A percentile compares a stretch with the other conserved stretches of the same genome.
Conservation (phyloP, 768 basidiomycete genomes). For the Leccinum boreale region DNA sequence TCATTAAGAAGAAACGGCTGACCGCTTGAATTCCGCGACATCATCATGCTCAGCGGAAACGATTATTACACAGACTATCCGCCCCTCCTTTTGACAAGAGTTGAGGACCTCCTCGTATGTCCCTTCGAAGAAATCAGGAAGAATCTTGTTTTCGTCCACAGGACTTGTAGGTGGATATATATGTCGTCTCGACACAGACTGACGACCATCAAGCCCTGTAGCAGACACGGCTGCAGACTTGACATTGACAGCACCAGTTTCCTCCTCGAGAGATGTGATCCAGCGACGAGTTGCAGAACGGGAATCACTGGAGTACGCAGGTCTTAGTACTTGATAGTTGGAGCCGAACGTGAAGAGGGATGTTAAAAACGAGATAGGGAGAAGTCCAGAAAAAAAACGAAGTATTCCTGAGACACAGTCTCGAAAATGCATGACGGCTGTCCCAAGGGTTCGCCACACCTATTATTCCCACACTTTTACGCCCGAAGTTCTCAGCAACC, state of each 20-base stretch:
- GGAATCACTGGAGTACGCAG: conserved; percentile 34
- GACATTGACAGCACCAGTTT: conserved; percentile 71
- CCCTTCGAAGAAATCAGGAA: conserved; percentile 81
- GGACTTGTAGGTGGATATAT: conserved; percentile 25
- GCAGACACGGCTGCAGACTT: conserved; percentile 37
- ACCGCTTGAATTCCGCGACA: conserved; percentile 84
- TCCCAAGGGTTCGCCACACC: too few relatives aligned
- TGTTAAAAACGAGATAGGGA: conserved; percentile 67
- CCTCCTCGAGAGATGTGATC: conserved; percentile 79
- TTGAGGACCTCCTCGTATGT: conserved; percentile 80
- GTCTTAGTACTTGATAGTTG: conserved; percentile 38
- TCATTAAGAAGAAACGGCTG: conserved; percentile 11
- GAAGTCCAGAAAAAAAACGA: conserved; percentile 60
- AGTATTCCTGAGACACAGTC: conserved; percentile 47
- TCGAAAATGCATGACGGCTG: neutral
- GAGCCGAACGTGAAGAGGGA: conserved; percentile 47
- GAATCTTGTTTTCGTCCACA: conserved; percentile 41
- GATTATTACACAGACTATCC: conserved; percentile 76
- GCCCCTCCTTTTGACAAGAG: conserved; percentile 64
- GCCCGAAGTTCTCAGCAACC: too few relatives aligned
- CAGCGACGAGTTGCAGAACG: conserved; percentile 67
- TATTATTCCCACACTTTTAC: too few relatives aligned
- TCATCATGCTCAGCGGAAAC: conserved; percentile 92
- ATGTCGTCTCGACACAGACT: conserved; percentile 41
- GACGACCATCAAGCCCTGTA: conserved; percentile 38